Evolutionary conservation across 352 stramenopile species (phyloP).

Genomic region (Phytophthora colocasiae): DNA sequence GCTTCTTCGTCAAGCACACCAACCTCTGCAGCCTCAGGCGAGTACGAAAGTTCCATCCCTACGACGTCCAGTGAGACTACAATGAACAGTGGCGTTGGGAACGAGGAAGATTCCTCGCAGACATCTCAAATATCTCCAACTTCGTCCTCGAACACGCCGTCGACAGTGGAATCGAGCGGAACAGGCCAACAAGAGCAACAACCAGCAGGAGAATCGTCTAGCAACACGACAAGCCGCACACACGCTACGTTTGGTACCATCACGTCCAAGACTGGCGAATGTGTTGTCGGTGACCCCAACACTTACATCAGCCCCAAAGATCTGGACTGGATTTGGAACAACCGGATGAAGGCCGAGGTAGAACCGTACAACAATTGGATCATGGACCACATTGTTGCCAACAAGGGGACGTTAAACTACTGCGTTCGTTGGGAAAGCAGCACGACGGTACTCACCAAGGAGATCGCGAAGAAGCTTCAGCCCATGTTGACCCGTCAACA

Average conservation of each 20-base stretch:
- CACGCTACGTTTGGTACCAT: constrained; percentile 32
- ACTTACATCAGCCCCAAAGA: constrained; percentile 27
- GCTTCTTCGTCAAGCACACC: constrained; percentile 9
- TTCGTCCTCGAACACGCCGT: constrained; percentile 13
- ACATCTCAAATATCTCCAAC: constrained; percentile 4
- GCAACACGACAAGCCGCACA: not conserved
- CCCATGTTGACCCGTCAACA: constrained; percentile 42
- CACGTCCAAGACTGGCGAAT: constrained; percentile 24
- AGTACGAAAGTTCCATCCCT: not conserved
- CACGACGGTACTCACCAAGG: constrained; percentile 37
- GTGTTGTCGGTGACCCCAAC: constrained; percentile 21
- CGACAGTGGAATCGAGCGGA: not conserved
- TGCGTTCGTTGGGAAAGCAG: constrained; percentile 51
- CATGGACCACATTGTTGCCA: constrained; percentile 44
- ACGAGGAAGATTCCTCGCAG: constrained; percentile 5
- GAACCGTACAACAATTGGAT: constrained; percentile 19
- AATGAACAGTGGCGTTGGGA: not conserved
- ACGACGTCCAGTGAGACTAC: constrained; percentile 1
- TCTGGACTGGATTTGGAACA: constrained; percentile 32
- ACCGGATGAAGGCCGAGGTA: constrained; percentile 16
- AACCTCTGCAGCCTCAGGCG: constrained; percentile 7
- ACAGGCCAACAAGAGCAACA: not conserved
- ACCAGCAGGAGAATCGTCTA: not conserved
- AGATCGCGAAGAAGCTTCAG: constrained; percentile 45
- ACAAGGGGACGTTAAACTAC: constrained; percentile 44